These are phyloP conservation scores for Erigeron canadensis DNA, from an alignment of 129 eudicot species.

Conservation along the genomic window DNA sequence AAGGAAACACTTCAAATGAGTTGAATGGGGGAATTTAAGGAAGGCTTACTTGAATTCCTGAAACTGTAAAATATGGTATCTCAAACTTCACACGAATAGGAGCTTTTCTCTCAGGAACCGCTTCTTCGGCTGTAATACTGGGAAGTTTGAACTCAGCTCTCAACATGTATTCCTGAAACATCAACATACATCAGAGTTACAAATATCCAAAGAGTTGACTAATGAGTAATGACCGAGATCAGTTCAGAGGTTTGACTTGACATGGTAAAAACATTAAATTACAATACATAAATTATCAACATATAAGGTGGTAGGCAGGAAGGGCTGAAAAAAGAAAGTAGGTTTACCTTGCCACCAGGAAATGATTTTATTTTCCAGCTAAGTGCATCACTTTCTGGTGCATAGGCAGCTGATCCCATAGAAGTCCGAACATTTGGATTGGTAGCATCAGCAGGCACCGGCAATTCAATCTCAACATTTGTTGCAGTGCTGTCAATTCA, in stretches of 20 bases:
- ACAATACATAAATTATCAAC: neutral
- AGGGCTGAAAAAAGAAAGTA: neutral
- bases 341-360: slow-evolving; percentile 89
- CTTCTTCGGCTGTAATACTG: slow-evolving; percentile 75
- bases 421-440: slow-evolving; percentile 92
- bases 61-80: slow-evolving; percentile 88
- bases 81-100: slow-evolving; percentile 94
- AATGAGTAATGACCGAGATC: neutral
- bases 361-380: slow-evolving; percentile 94
- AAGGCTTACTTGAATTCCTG: slow-evolving; percentile 80
- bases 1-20: neutral
- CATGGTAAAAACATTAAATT: neutral
- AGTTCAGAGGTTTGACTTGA: neutral
- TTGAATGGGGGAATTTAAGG: neutral
- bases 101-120: slow-evolving; percentile 78
- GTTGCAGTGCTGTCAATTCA: slow-evolving; percentile 78
- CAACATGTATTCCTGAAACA: slow-evolving; percentile 85
- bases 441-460: slow-evolving; percentile 88
- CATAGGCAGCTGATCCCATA: slow-evolving; percentile 94
- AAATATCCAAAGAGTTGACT: neutral
- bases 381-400: slow-evolving; percentile 92
- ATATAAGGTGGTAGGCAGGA: neutral
- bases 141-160: slow-evolving; percentile 91
- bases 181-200: slow-evolving; percentile 4
- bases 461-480: slow-evolving; percentile 93